These are phyloP conservation scores for Manihot esculenta DNA, from an alignment of 441 rosid species.

Conservation along the genomic window DNA sequence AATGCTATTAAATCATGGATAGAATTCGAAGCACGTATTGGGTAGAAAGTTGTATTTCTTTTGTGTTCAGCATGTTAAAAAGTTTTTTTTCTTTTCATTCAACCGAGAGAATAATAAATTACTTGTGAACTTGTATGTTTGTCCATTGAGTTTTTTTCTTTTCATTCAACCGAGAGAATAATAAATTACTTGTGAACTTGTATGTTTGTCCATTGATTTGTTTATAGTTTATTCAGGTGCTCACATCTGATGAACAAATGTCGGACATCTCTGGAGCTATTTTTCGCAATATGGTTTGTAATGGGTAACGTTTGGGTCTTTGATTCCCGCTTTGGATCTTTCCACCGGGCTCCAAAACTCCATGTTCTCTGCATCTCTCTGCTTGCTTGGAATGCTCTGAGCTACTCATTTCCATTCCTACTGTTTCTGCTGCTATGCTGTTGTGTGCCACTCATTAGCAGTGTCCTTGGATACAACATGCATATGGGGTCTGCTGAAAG, in stretches of 20 bases:
- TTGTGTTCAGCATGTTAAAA: not conserved
- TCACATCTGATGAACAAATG: conserved; percentile 88
- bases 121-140: not conserved
- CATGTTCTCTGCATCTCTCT: conserved; percentile 80
- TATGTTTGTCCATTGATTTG: conserved; percentile 8
- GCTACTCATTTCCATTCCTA: conserved; percentile 88
- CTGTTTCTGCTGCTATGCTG: conserved; percentile 85
- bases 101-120: not conserved
- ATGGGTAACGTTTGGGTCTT: conserved; percentile 98
- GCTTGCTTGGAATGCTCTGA: conserved; percentile 82
- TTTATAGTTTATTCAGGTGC: conserved; percentile 41
- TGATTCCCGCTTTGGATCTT: conserved; percentile 81
- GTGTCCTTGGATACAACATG: conserved; percentile 86
- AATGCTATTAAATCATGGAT: not conserved
- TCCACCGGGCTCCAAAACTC: conserved; percentile 74
- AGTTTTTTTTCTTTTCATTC: not conserved
- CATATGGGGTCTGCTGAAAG: conserved; percentile 67
- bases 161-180: not conserved
- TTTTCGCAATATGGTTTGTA: conserved; percentile 77
- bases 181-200: not conserved
- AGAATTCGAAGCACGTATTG: not conserved
- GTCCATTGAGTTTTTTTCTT: not conserved
- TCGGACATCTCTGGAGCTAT: conserved; percentile 70
- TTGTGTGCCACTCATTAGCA: conserved; percentile 77
- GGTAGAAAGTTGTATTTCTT: not conserved